These are phyloP conservation scores for Fusarium oxysporum DNA, from an alignment of 2,329 filamentous ascomycete species.

Conservation along the genomic window DNA sequence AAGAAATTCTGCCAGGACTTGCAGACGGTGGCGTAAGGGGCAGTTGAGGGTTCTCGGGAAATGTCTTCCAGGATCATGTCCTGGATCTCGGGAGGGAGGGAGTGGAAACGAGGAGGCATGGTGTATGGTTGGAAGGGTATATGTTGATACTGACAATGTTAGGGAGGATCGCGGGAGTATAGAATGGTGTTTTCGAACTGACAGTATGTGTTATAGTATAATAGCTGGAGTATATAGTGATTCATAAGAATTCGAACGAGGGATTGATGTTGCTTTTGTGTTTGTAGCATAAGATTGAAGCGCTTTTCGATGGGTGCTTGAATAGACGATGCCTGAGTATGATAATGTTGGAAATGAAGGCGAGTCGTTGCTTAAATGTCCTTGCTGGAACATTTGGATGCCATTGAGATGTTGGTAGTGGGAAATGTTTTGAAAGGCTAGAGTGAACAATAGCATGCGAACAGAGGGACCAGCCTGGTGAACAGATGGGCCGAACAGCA, in stretches of 20 bases:
- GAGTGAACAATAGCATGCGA: not conserved
- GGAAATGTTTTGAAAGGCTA: not conserved
- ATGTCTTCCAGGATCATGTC: not conserved
- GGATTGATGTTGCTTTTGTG: not conserved
- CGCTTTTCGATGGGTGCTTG: not conserved
- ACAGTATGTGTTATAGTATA: not conserved
- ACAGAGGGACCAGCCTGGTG: not conserved
- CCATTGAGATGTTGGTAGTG: not conserved
- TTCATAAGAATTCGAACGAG: not conserved
- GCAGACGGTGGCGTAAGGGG: not conserved
- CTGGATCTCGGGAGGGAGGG: slow-evolving; percentile 6
- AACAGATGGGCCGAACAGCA: not conserved
- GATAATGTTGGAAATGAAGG: too few relatives aligned
- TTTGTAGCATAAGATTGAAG: not conserved
- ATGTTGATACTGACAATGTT: not conserved
- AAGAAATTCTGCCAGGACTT: slow-evolving; percentile 13
- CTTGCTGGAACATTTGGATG: not conserved
- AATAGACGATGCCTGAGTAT: not conserved
- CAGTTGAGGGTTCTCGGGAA: not conserved
- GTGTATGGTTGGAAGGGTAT: not conserved
- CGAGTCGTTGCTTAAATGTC: not conserved
- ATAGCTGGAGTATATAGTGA: not conserved
- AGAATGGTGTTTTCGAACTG: not conserved
- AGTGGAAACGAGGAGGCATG: slow-evolving; percentile 8
- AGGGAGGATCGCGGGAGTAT: not conserved